Evolutionary conservation across 257 asterid genomes (phyloP).

Genomic region (Mentha longifolia): DNA sequence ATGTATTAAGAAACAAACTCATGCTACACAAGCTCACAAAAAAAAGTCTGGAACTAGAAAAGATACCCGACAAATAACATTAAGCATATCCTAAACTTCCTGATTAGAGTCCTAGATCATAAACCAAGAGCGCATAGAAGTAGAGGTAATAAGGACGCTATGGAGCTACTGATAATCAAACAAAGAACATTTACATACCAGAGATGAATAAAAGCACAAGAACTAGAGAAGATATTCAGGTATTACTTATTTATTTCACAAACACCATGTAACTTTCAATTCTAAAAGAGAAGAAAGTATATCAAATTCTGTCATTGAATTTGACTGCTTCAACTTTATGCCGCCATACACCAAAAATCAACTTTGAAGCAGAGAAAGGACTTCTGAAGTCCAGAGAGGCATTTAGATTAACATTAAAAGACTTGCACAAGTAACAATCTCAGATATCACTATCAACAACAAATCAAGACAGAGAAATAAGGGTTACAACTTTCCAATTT

Average conservation of each 20-base stretch:
- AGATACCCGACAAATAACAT: neutral
- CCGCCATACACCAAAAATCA: too few relatives aligned
- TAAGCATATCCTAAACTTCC: neutral
- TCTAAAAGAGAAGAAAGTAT: neutral
- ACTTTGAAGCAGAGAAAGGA: neutral
- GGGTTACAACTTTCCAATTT: neutral
- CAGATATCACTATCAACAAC: constrained; percentile 7
- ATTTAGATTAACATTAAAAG: neutral
- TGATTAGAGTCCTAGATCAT: neutral
- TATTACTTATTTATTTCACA: constrained; percentile 9
- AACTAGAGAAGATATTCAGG: too few relatives aligned
- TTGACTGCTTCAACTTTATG: neutral
- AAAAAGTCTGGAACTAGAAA: neutral
- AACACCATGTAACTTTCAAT: neutral
- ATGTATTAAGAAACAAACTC: neutral
- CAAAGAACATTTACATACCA: constrained; percentile 4
- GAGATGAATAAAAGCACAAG: constrained; percentile 10
- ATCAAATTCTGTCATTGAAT: neutral
- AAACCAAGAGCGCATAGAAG: neutral
- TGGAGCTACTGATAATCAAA: constrained; percentile 10
- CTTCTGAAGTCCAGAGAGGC: constrained; percentile 18
- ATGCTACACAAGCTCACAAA: neutral
- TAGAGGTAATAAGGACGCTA: constrained; percentile 9
- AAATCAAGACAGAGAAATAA: neutral
- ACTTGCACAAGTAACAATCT: neutral